Conservation (phyloP, 2,329 filamentous ascomycete species). For the Fusarium sambucinum region DNA sequence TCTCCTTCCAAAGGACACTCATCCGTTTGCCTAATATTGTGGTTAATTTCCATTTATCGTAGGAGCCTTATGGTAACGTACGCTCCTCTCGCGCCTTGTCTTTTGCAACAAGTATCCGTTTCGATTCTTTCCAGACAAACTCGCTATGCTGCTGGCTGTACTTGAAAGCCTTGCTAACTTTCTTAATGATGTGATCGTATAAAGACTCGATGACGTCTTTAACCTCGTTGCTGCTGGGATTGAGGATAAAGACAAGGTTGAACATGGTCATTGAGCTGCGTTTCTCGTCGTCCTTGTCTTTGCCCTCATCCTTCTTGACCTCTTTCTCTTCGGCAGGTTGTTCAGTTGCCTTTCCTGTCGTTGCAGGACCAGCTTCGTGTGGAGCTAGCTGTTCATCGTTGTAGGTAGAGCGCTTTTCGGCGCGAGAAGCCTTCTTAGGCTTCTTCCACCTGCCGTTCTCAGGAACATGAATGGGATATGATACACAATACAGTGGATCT, state of each 20-base stretch:
- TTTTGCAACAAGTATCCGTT: slow-evolving; percentile 82
- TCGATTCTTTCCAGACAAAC: slow-evolving; percentile 92
- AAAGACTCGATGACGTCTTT: slow-evolving; percentile 79
- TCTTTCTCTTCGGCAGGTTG: slow-evolving; percentile 47
- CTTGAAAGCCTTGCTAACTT: slow-evolving; percentile 91
- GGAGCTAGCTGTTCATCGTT: slow-evolving; percentile 49
- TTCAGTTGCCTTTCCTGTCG: slow-evolving; percentile 46
- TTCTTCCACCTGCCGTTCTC: slow-evolving; percentile 84
- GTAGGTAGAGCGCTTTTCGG: slow-evolving; percentile 53
- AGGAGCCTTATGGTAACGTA: slow-evolving; percentile 50
- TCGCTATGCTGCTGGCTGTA: slow-evolving; percentile 91
- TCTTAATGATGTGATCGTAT: slow-evolving; percentile 90
- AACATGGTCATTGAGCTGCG: slow-evolving; percentile 92
- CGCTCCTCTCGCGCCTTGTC: slow-evolving; percentile 81
- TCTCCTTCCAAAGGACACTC: slow-evolving; percentile 76
- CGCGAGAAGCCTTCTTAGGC: slow-evolving; percentile 65
- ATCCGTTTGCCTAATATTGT: slow-evolving; percentile 66
- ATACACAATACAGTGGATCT: slow-evolving; percentile 82
- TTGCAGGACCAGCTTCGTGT: slow-evolving; percentile 47
- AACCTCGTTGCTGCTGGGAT: slow-evolving; percentile 81
- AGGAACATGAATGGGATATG: slow-evolving; percentile 84
- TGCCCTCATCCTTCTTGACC: slow-evolving; percentile 48
- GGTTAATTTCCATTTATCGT: slow-evolving; percentile 16
- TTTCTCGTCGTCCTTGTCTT: slow-evolving; percentile 66
- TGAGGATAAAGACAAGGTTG: slow-evolving; percentile 92